Conservation (phyloP, 495 filamentous ascomycete genomes). For the Choiromyces venosus region DNA sequence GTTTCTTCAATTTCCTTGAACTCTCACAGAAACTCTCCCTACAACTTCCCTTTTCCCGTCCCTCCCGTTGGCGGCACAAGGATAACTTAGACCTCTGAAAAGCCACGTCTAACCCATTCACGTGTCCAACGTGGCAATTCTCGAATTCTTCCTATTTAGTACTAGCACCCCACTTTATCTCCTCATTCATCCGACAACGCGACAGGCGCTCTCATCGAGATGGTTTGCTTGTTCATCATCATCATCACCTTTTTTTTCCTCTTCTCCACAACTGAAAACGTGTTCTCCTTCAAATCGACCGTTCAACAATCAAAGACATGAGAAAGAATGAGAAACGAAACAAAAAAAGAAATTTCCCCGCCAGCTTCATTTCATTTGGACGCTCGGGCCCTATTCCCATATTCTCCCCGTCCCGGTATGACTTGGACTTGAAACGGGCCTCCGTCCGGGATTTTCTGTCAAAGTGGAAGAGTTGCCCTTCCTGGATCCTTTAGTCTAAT, state of each 20-base stretch:
- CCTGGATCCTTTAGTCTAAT: background rate
- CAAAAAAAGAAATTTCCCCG: background rate
- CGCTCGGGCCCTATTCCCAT: background rate
- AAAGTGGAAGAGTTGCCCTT: background rate
- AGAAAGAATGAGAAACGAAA: background rate
- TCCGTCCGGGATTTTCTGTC: background rate
- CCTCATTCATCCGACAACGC: background rate
- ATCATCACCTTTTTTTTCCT: too few relatives aligned
- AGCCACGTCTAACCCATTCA: background rate
- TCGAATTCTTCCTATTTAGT: constrained; percentile 1
- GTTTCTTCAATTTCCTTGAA: background rate
- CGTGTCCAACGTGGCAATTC: constrained; percentile 5
- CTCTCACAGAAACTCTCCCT: background rate
- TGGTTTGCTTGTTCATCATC: background rate
- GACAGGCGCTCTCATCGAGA: background rate
- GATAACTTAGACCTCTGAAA: background rate
- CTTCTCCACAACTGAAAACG: background rate
- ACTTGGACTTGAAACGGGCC: constrained; percentile 1
- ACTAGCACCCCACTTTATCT: background rate
- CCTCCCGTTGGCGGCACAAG: background rate
- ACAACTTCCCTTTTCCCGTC: background rate
- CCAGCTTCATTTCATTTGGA: background rate
- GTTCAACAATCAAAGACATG: background rate
- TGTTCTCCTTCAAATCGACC: background rate
- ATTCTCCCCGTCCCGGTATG: background rate